Evolutionary conservation across 257 asterid genomes (phyloP).

Genomic region (Cynanchum wilfordii): DNA sequence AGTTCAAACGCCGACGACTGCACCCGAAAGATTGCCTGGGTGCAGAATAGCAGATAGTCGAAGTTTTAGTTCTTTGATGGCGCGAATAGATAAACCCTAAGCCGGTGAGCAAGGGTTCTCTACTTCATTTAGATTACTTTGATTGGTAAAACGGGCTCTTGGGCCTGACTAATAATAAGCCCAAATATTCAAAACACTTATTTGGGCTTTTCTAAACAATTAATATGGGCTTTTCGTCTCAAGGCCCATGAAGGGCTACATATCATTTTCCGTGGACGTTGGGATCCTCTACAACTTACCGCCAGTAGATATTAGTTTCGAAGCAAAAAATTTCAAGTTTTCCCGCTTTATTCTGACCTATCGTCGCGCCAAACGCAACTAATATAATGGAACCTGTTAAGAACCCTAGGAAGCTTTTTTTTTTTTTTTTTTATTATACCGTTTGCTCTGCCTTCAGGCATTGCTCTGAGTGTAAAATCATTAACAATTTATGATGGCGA

Average conservation of each 20-base stretch:
- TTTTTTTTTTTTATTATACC: background rate
- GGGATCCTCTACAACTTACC: background rate
- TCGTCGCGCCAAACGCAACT: constrained; percentile 8
- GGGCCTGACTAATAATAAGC: background rate
- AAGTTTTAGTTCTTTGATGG: background rate
- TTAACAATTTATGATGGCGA: constrained; percentile 32
- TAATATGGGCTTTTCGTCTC: background rate
- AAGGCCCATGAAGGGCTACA: background rate
- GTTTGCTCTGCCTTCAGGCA: background rate
- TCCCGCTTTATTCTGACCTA: constrained; percentile 10
- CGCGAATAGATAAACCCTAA: constrained; percentile 11
- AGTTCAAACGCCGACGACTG: background rate
- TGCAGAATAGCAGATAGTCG: background rate
- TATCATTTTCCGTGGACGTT: too few species aligned
- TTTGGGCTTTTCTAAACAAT: background rate
- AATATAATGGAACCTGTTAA: background rate
- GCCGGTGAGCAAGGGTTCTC: background rate
- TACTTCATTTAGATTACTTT: background rate
- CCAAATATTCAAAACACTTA: background rate
- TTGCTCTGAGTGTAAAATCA: background rate
- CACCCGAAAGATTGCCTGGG: background rate
- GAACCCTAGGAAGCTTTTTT: background rate
- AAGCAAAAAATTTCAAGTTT: background rate
- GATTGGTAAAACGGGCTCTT: background rate
- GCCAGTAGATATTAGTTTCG: background rate